Conservation (phyloP, 2,329 filamentous ascomycete genomes). For the Trichoderma sp. region DNA sequence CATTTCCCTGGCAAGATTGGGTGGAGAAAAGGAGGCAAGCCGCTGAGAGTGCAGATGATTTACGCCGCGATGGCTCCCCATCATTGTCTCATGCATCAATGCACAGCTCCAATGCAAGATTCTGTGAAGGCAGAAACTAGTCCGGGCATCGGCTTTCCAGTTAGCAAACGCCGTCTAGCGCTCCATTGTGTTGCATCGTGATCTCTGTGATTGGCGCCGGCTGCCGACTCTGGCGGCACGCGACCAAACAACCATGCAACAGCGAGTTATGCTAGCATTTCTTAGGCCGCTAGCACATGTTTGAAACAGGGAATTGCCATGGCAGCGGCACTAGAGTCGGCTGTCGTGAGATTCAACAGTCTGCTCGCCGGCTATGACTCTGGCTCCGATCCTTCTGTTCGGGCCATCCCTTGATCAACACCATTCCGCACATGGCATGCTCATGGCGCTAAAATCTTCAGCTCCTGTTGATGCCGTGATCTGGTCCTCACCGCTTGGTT, state of each 20-base stretch:
- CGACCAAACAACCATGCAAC: not conserved
- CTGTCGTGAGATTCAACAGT: not conserved
- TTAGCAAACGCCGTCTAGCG: not conserved
- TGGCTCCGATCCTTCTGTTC: not conserved
- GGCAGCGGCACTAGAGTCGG: not conserved
- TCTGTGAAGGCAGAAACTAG: not conserved
- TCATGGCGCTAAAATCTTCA: not conserved
- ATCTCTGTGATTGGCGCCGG: conserved; percentile 1
- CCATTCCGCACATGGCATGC: not conserved
- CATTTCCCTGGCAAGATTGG: conserved; percentile 17
- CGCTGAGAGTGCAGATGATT: conserved; percentile 14
- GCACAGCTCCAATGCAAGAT: not conserved
- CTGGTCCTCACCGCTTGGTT: not conserved
- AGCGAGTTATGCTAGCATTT: not conserved
- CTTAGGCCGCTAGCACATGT: not conserved
- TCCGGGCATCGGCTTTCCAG: not conserved
- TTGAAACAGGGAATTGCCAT: not conserved
- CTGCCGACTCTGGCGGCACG: conserved; percentile 4
- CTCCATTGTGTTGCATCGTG: not conserved
- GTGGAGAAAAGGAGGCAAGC: conserved; percentile 16
- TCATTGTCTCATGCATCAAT: conserved; percentile 4
- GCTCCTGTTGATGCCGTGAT: not conserved
- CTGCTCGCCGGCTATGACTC: not conserved
- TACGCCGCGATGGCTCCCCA: not conserved
- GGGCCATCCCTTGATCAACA: not conserved